Evolutionary conservation across 2,329 filamentous ascomycete genomes (phyloP).

Genomic region (Atkinsonella texensis): DNA sequence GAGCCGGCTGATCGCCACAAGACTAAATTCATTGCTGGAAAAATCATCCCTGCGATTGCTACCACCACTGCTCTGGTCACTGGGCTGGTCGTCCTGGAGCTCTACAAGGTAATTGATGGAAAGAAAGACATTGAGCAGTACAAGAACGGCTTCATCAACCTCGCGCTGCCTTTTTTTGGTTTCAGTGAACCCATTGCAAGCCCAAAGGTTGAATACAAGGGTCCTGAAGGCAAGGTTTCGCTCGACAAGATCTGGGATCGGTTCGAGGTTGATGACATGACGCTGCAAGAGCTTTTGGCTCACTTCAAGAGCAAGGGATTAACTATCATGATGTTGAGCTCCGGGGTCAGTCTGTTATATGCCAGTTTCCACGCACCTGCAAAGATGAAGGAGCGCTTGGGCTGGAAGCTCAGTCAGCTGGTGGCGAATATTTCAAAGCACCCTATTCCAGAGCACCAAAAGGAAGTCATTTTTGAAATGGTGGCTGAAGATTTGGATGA

Average conservation of each 20-base stretch:
- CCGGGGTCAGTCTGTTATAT: conserved; percentile 90
- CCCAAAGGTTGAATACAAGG: conserved; percentile 81
- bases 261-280: conserved; percentile 81
- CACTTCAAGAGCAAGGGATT: conserved; percentile 73
- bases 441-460: conserved; percentile 79
- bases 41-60: conserved; percentile 97
- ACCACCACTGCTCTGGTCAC: conserved; percentile 95
- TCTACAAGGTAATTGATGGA: conserved; percentile 94
- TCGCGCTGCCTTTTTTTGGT: conserved; percentile 93
- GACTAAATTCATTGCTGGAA: conserved; percentile 99
- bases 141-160: conserved; percentile 97
- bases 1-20: conserved; percentile 85
- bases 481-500: conserved; percentile 80
- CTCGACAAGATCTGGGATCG: conserved; percentile 98
- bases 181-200: conserved; percentile 95
- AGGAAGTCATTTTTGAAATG: conserved; percentile 93
- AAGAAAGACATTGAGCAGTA: conserved; percentile 97
- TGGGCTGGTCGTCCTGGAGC: conserved; percentile 79
- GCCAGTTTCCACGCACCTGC: conserved; percentile 77
- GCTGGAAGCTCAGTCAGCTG: conserved; percentile 76
- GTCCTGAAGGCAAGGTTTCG: conserved; percentile 63
- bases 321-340: conserved; percentile 84
- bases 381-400: conserved; percentile 70
- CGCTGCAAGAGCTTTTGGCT: conserved; percentile 70
- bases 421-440: conserved; percentile 88